Evolutionary conservation across 805 yeast genomes (phyloP).

Genomic region (Candida piceae): DNA sequence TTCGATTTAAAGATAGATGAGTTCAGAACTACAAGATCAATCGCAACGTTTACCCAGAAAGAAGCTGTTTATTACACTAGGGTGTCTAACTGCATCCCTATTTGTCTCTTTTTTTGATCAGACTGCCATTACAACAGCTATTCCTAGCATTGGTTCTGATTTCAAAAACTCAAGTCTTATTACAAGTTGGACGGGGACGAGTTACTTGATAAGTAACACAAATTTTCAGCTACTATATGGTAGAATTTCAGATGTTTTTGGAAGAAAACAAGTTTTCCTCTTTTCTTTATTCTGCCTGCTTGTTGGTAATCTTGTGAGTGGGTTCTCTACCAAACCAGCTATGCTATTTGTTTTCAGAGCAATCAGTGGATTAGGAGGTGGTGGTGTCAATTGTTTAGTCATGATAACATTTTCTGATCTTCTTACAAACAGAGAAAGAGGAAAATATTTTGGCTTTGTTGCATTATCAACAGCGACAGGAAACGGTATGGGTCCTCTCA

Average conservation of each 20-base stretch:
- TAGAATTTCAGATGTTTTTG: conserved; percentile 49
- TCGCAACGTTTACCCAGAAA: conserved; percentile 13
- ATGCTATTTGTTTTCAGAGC: conserved; percentile 49
- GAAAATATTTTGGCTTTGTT: conserved; percentile 50
- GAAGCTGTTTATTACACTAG: conserved; percentile 10
- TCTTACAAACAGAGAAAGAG: conserved; percentile 46
- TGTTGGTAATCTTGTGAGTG: conserved; percentile 45
- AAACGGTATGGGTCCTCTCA: conserved; percentile 49
- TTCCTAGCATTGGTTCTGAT: conserved; percentile 43
- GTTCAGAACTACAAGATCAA: conserved; percentile 14
- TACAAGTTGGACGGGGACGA: conserved; percentile 51
- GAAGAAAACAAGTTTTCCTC: conserved; percentile 42
- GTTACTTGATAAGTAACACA: conserved; percentile 44
- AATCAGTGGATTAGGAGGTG: conserved; percentile 50
- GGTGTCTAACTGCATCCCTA: conserved; percentile 15
- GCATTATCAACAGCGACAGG: conserved; percentile 48
- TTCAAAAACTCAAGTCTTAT: conserved; percentile 41
- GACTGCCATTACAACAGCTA: conserved; percentile 42
- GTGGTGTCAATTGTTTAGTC: conserved; percentile 44
- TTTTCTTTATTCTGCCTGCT: conserved; percentile 34
- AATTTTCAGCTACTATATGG: conserved; percentile 51
- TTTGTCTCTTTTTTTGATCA: conserved; percentile 44
- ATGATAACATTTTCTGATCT: conserved; percentile 54
- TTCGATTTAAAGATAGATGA: conserved; percentile 3
- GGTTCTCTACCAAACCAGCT: conserved; percentile 41